Evolutionary conservation across 2,329 filamentous ascomycete species (phyloP).

Genomic region (Knoxdaviesia proteae): DNA sequence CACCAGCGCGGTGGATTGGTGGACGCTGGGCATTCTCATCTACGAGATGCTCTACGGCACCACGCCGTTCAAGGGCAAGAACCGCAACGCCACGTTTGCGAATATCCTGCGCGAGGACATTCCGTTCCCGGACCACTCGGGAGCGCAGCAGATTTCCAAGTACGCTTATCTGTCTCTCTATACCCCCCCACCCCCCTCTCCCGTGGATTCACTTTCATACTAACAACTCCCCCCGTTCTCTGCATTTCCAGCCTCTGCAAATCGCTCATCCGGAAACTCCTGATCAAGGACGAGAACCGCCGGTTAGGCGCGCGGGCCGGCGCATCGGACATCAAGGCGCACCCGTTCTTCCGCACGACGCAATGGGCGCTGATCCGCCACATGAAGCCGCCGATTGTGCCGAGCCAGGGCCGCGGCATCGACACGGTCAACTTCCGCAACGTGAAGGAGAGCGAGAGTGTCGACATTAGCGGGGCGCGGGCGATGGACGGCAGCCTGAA

Average conservation of each 20-base stretch:
- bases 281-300: slow-evolving; percentile 95
- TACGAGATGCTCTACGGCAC: slow-evolving; percentile 99
- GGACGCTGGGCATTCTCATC: slow-evolving; percentile 90
- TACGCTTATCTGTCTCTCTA: slow-evolving; percentile 26
- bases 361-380: slow-evolving; percentile 95
- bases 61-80: slow-evolving; percentile 98
- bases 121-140: slow-evolving; percentile 77
- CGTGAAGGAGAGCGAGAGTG: slow-evolving; percentile 90
- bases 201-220: not conserved
- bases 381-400: slow-evolving; percentile 94
- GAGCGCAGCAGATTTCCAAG: slow-evolving; percentile 76
- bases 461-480: slow-evolving; percentile 53
- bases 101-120: slow-evolving; percentile 94
- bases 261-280: slow-evolving; percentile 80
- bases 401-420: slow-evolving; percentile 70
- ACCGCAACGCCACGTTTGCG: slow-evolving; percentile 91
- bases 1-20: slow-evolving; percentile 97
- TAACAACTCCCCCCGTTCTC: slow-evolving; percentile 3
- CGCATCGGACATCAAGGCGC: slow-evolving; percentile 87
- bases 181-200: not conserved
- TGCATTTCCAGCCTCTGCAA: slow-evolving; percentile 57
- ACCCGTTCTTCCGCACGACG: slow-evolving; percentile 88
- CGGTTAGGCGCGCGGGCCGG: slow-evolving; percentile 84
- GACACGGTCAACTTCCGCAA: slow-evolving; percentile 96
- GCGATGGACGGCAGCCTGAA: slow-evolving; percentile 28